These are phyloP conservation scores for Aureobasidium sp. DNA, from an alignment of 2,329 filamentous ascomycete genomes.

Conservation along the genomic window DNA sequence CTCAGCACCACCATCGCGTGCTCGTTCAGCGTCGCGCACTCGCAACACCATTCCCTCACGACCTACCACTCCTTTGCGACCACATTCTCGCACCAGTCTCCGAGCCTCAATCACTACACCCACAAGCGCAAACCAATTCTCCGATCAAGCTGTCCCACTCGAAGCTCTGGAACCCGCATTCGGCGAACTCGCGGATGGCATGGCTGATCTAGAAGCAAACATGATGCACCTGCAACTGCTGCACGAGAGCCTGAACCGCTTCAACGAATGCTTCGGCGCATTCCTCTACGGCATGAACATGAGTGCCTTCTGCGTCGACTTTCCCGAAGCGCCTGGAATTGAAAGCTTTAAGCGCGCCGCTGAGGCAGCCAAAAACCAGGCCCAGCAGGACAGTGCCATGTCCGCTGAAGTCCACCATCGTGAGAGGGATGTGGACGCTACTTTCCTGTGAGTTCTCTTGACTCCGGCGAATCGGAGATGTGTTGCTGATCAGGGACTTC, in stretches of 20 bases:
- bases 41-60: constrained; percentile 52
- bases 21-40: constrained; percentile 17
- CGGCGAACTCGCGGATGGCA: constrained; percentile 84
- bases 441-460: constrained; percentile 62
- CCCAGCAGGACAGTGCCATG: constrained; percentile 6
- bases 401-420: constrained; percentile 5
- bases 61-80: constrained; percentile 85
- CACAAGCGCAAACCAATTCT: constrained; percentile 23
- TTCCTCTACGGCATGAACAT: constrained; percentile 97
- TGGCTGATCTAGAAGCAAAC: constrained; percentile 94
- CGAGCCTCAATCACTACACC: constrained; percentile 60
- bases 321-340: constrained; percentile 60
- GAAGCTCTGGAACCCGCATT: constrained; percentile 83
- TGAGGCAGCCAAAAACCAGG: constrained; percentile 9
- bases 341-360: constrained; percentile 15
- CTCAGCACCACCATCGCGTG: constrained; percentile 9
- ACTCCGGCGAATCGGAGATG: not conserved
- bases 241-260: constrained; percentile 87
- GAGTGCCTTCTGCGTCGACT: constrained; percentile 98
- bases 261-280: constrained; percentile 91
- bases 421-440: constrained; percentile 58
- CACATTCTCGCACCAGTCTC: constrained; percentile 82
- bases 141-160: constrained; percentile 59
- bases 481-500: not conserved
- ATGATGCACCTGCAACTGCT: constrained; percentile 96